Percentiles rank a stretch among this genome's conserved stretches.
phyloP scores from a whole-genome alignment of 176 grass and related monocot genomes.

The Raddia guianensis region DNA sequence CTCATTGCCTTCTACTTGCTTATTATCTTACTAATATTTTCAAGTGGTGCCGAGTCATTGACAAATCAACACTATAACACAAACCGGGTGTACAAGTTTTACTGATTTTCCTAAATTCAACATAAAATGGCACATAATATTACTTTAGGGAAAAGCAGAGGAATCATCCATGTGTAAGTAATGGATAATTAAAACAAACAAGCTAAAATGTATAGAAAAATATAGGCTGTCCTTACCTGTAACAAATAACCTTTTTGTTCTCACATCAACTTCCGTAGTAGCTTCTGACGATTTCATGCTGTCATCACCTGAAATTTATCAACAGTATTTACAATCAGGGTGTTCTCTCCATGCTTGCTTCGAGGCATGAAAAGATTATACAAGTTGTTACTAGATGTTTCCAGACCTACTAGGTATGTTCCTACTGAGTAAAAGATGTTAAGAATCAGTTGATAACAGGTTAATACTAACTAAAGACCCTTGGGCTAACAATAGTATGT shows the following conservation, averaged over 20 bases:
- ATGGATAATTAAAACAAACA: constrained; percentile 37
- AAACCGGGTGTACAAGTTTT: neutral
- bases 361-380: neutral
- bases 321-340: constrained; percentile 7
- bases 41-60: neutral
- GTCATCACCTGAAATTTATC: constrained; percentile 53
- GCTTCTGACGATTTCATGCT: constrained; percentile 53
- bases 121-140: neutral
- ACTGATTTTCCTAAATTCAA: neutral
- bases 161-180: constrained; percentile 2
- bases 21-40: constrained; percentile 20
- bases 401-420: constrained; percentile 14
- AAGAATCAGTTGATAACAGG: neutral
- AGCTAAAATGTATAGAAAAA: neutral
- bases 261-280: constrained; percentile 48
- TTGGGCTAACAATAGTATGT: neutral
- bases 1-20: neutral
- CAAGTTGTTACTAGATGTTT: neutral
- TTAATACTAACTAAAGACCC: neutral
- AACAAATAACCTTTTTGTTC: constrained; percentile 94
- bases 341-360: constrained; percentile 5
- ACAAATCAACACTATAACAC: neutral
- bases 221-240: constrained; percentile 52
- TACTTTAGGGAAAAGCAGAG: constrained; percentile 8
- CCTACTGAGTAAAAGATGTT: constrained; percentile 19